Evolutionary conservation across 305 asterid species (phyloP), one percentile per base, ranked within the genome.

Genomic region (Fraxinus ornus): DNA sequence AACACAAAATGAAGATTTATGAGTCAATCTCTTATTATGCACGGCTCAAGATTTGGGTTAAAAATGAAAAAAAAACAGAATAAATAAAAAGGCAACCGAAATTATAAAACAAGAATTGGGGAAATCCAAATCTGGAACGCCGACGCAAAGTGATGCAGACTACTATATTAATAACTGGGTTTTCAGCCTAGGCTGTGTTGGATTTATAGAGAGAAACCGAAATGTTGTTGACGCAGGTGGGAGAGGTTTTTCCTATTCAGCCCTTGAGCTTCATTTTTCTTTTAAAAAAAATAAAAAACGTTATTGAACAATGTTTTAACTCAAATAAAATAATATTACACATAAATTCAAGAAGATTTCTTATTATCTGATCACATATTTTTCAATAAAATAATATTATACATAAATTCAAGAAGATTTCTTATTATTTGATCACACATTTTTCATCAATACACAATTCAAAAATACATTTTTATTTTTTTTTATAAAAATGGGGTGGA

Each of bases 161-260:
- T 12, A 39, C n/a, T 4, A 21, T 9, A 21, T n/a, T 55, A 52
- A 33, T n/a, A 57, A 2, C 71, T 8, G 28, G 7, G 33, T 13
- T 71, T 71, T 15, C 76, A 13, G 39, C 72, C 1, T 7, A 75
- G 68, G 86, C 30, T 86, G 81, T 81, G 89, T 85, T 81, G 76
- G 55, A 84, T 89, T 89, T 89, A 89, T 89, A 89, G 89, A 87
- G 77, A 60, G 4, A 47, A 10, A 1, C 35, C 30, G 78, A 37
- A 7, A 35, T 49, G 76, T 55, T 78, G 17, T 37, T 37, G 12
- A 7, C 44, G 1, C 44, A 84, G 19, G 19, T 79, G 89, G 90
- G 86, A 77, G 24, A 77, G 47, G 36, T 37, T 10, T 22, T 1
- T 74, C 19, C 24, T 10, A 44, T 26, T 75, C 22, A 9, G 49